These are phyloP conservation scores for Bryoerythrophyllum caledonicum DNA, from an alignment of 225 moss, liverwort and hornwort species.

Conservation along the genomic window DNA sequence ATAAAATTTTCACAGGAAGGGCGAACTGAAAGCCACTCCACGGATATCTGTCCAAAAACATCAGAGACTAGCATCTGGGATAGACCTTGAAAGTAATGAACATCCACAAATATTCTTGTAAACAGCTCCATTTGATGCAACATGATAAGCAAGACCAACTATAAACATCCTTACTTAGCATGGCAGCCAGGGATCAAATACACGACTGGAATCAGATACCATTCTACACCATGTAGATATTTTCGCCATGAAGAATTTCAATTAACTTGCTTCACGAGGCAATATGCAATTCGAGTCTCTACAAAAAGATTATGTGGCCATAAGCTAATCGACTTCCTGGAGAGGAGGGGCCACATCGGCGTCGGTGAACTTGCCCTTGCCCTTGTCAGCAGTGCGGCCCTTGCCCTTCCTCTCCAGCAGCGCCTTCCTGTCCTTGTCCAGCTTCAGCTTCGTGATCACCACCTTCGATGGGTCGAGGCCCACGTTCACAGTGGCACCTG, in stretches of 20 bases:
- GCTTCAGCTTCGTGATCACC: conserved; percentile 70
- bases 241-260: not conserved
- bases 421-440: conserved; percentile 71
- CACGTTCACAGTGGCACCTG: conserved; percentile 74
- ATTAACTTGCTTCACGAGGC: not conserved
- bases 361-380: conserved; percentile 69
- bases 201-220: not conserved
- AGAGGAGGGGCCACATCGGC: conserved; percentile 67
- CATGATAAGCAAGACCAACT: not conserved
- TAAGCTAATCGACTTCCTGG: conserved; percentile 64
- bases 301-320: not conserved
- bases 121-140: not conserved
- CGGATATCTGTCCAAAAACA: too few species aligned
- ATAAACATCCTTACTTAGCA: not conserved
- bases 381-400: conserved; percentile 71
- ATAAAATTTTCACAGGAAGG: too few species aligned
- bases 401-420: conserved; percentile 74
- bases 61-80: not conserved
- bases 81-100: not conserved
- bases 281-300: not conserved
- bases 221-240: not conserved
- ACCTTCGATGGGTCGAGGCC: conserved; percentile 77
- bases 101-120: not conserved
- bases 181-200: not conserved
- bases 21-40: too few species aligned